Conservation (phyloP, 192 early-diverging fungal genomes). For the Linnemannia exigua region DNA sequence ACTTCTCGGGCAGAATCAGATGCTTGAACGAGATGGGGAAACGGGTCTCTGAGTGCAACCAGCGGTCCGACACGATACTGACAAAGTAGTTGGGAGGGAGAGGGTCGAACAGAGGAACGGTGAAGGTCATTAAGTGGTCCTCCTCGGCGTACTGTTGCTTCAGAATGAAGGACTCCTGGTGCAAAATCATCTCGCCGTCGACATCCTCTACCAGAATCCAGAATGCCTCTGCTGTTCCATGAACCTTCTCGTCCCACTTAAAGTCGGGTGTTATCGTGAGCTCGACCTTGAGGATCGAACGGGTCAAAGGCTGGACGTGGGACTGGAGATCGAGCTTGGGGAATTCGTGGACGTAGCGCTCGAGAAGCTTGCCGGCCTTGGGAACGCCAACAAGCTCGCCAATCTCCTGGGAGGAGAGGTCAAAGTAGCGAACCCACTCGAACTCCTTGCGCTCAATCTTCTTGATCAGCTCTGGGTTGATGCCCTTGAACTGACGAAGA, state of each 20-base stretch:
- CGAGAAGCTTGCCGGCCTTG: slow-evolving; percentile 90
- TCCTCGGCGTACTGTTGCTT: slow-evolving; percentile 87
- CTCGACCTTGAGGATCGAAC: slow-evolving; percentile 91
- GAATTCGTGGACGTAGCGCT: slow-evolving; percentile 93
- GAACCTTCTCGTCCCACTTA: slow-evolving; percentile 90
- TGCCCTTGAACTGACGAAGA: slow-evolving; percentile 89
- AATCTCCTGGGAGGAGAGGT: slow-evolving; percentile 92
- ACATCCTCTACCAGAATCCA: slow-evolving; percentile 97
- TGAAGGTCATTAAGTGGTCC: slow-evolving; percentile 91
- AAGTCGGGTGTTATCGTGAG: slow-evolving; percentile 96
- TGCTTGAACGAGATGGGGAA: slow-evolving; percentile 95
- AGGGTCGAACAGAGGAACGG: slow-evolving; percentile 92
- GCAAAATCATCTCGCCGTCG: slow-evolving; percentile 90
- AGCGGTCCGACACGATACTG: slow-evolving; percentile 92
- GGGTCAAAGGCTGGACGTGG: slow-evolving; percentile 94
- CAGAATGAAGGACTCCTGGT: slow-evolving; percentile 93
- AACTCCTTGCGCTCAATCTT: slow-evolving; percentile 95
- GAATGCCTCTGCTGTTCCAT: slow-evolving; percentile 89
- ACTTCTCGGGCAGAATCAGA: slow-evolving; percentile 92
- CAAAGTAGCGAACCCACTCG: slow-evolving; percentile 95
- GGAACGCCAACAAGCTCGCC: slow-evolving; percentile 91
- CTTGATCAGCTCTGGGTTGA: slow-evolving; percentile 87
- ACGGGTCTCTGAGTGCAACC: slow-evolving; percentile 93
- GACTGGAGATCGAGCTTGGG: slow-evolving; percentile 93
- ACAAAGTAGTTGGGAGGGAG: slow-evolving; percentile 98